Evolutionary conservation across 2,329 filamentous ascomycete genomes (phyloP).

Genomic region (Alternaria atra): DNA sequence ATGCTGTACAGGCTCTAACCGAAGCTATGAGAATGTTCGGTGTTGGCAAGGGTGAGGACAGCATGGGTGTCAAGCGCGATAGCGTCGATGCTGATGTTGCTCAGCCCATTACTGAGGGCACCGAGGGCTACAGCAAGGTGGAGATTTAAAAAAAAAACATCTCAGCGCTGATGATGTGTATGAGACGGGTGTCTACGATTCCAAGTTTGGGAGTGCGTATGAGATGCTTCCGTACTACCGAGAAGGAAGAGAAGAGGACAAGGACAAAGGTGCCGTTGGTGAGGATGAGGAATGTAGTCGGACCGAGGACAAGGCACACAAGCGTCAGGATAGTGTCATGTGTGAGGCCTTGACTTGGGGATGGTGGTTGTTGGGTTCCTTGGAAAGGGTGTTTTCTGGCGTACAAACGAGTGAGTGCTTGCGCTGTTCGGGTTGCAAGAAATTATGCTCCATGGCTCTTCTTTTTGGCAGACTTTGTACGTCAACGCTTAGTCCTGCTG

Average conservation of each 20-base stretch:
- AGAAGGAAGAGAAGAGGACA: not conserved
- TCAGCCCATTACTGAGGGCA: conserved; percentile 43
- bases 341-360: not conserved
- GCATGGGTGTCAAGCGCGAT: conserved; percentile 43
- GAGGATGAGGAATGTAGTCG: not conserved
- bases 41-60: conserved; percentile 50
- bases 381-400: conserved; percentile 2
- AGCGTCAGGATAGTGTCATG: not conserved
- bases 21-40: conserved; percentile 48
- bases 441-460: conserved; percentile 3
- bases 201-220: not conserved
- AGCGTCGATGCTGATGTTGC: conserved; percentile 38
- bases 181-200: not conserved
- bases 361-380: not conserved
- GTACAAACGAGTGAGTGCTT: not conserved
- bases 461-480: not conserved
- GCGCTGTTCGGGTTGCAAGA: not conserved
- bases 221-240: not conserved
- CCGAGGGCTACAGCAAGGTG: conserved; percentile 45
- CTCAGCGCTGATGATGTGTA: not conserved
- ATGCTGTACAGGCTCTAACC: conserved; percentile 45
- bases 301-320: not conserved
- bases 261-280: not conserved
- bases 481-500: not conserved
- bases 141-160: conserved; percentile 38